Evolutionary conservation across 164 flowering plant species (phyloP).

Genomic region (Vitis labrusca): DNA sequence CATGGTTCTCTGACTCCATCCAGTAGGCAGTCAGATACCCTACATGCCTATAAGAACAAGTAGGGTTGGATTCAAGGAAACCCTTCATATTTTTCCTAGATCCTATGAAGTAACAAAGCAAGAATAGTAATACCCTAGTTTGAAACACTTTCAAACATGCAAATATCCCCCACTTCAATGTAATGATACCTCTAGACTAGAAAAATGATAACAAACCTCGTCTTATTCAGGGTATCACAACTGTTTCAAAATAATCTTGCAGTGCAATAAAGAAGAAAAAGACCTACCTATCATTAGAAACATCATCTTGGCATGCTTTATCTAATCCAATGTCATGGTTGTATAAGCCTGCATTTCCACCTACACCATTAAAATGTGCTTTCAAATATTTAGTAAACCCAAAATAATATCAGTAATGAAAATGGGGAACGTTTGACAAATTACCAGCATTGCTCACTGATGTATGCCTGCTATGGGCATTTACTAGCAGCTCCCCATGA

Average conservation of each 20-base stretch:
- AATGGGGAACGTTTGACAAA: not conserved
- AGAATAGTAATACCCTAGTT: too few species aligned
- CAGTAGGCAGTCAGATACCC: too few species aligned
- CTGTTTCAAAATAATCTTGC: not conserved
- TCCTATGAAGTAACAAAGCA: too few species aligned
- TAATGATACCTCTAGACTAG: too few species aligned
- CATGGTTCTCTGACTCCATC: too few species aligned
- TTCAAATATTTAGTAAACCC: not conserved
- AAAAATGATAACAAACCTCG: too few species aligned
- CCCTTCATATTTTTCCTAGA: too few species aligned
- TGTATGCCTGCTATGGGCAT: constrained; percentile 7
- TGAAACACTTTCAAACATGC: too few species aligned
- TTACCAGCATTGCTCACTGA: constrained; percentile 10
- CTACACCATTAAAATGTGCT: constrained; percentile 5
- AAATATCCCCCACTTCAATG: too few species aligned
- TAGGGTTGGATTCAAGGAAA: too few species aligned
- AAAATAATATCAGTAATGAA: not conserved
- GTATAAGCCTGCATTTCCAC: constrained; percentile 12
- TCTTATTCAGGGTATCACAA: too few species aligned
- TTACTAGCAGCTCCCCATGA: constrained; percentile 1
- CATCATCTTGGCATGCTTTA: constrained; percentile 6
- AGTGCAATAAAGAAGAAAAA: not conserved
- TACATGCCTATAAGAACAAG: too few species aligned
- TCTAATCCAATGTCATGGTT: constrained; percentile 6
- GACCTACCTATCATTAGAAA: constrained; percentile 11